A percentile compares a stretch with the other conserved stretches of the same genome.
Conservation (phyloP, 345 rosid genomes). For the Camelina neglecta region DNA sequence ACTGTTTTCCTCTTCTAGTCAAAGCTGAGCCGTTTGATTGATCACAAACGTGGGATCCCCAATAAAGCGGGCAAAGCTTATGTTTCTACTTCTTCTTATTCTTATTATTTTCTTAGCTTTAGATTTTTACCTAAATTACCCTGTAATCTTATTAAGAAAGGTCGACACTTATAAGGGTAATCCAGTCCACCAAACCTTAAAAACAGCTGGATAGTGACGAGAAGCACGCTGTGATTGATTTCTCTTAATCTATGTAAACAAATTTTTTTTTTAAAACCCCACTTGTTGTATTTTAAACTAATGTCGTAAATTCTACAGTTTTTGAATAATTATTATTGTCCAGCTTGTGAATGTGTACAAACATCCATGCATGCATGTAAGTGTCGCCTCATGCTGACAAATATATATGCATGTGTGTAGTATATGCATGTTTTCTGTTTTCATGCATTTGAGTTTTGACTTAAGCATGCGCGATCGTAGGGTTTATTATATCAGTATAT, state of each 20-base stretch:
- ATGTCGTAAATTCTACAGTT: background rate
- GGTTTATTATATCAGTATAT: constrained; percentile 31
- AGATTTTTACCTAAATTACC: constrained; percentile 12
- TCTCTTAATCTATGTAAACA: constrained; percentile 18
- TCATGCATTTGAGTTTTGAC: constrained; percentile 12
- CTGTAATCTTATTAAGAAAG: background rate
- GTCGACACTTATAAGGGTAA: constrained; percentile 24
- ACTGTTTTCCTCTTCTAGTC: constrained; percentile 27
- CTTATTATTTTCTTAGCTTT: background rate
- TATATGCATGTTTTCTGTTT: background rate
- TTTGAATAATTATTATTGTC: constrained; percentile 1
- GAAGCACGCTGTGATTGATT: constrained; percentile 32
- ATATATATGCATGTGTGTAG: constrained; percentile 30
- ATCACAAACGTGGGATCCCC: constrained; percentile 38
- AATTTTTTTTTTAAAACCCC: constrained; percentile 5
- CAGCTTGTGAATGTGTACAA: constrained; percentile 32
- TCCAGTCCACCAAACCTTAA: constrained; percentile 7
- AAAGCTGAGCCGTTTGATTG: constrained; percentile 32
- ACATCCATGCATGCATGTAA: constrained; percentile 36
- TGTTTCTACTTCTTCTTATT: constrained; percentile 5
- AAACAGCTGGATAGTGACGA: constrained; percentile 39
- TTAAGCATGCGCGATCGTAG: constrained; percentile 33
- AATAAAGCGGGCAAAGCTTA: constrained; percentile 27
- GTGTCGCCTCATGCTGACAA: constrained; percentile 23
- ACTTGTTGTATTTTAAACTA: constrained; percentile 15